These are phyloP conservation scores for Blastobotrys parvus DNA, from an alignment of 805 yeast genomes.

Conservation along the genomic window DNA sequence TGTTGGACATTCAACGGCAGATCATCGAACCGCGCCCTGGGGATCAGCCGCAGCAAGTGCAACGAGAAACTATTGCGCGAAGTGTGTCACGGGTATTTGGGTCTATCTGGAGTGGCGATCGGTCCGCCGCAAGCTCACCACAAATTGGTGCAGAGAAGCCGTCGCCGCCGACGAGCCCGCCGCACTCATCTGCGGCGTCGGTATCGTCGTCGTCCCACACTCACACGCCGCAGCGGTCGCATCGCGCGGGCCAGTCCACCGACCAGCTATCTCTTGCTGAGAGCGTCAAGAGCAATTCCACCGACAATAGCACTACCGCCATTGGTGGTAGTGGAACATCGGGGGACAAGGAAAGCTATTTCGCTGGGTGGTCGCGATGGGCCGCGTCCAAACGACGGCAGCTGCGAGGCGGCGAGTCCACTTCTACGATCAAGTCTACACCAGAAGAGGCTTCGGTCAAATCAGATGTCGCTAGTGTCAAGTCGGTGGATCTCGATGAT, in stretches of 20 bases:
- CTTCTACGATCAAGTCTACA: background rate
- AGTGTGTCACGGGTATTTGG: slow-evolving; percentile 24
- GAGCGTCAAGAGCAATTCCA: background rate
- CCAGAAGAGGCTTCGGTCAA: background rate
- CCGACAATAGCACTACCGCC: background rate
- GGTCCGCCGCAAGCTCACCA: background rate
- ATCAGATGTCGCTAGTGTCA: background rate
- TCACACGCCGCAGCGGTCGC: background rate
- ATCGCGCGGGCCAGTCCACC: background rate
- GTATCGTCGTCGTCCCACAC: background rate
- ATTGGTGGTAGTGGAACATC: background rate
- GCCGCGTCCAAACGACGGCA: slow-evolving; percentile 11
- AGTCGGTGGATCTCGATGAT: background rate
- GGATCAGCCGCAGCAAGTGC: background rate
- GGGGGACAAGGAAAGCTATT: slow-evolving; percentile 8
- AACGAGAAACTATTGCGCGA: slow-evolving; percentile 21
- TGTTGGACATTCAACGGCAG: slow-evolving; percentile 7
- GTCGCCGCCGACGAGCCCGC: background rate
- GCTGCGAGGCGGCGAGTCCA: background rate
- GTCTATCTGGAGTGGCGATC: slow-evolving; percentile 19
- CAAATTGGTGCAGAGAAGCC: background rate
- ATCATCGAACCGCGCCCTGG: slow-evolving; percentile 15
- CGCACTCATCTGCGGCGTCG: background rate
- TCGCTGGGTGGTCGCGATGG: slow-evolving; percentile 15
- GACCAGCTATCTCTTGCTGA: slow-evolving; percentile 1